Evolutionary conservation across 495 filamentous ascomycete genomes (phyloP), one percentile per base, ranked within the genome.

Genomic region (Chaetomidium leptoderma): DNA sequence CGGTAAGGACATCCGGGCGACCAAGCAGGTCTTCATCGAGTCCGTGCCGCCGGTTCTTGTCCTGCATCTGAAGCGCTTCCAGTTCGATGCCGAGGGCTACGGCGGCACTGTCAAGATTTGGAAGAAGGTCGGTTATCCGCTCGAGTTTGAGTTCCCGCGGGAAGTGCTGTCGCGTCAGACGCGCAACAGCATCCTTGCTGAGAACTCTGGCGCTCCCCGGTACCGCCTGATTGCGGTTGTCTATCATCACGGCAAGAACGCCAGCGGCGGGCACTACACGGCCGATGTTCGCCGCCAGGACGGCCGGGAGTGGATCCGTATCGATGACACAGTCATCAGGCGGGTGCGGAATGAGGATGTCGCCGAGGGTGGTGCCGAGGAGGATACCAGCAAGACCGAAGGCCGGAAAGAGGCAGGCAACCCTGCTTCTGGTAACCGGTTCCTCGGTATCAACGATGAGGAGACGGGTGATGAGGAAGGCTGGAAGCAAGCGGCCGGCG

Each of bases 41-140:
- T 91, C 86, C 2, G 74, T 97, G 6, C 93, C 93, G 4, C 90
- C 91, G 16, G 89, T 97, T 17, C 83, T 98, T 4, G 93, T 97
- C 51, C 81, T 98, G 37, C 93, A 98, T 66, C 78, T 98, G 10
- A 98, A 98, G 72, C 89, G 95, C 11, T 98, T 98, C 79, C 90
- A 97, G 63, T 97, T 95, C 68, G 91, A 96, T 54, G 88, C 84
- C 63, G 78, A 83, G n/a, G 90, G 88, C 14, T 76, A 76, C 44
- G 91, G 91, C 42, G 91, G 91, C 13, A 95, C 91, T 1, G 88
- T 96, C 66, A 98, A 98, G 73, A 95, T 97, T 58, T 97, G 92
- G 92, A 98, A 97, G 77, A 92, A 91, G 73, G 79, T 98, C 62
- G 92, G 90, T 35, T 97, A 98, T 65, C 93, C 93, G 0, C 78